These are phyloP conservation scores for Ceratocystis papillata DNA, from an alignment of 2,329 filamentous ascomycete species.

Conservation along the genomic window DNA sequence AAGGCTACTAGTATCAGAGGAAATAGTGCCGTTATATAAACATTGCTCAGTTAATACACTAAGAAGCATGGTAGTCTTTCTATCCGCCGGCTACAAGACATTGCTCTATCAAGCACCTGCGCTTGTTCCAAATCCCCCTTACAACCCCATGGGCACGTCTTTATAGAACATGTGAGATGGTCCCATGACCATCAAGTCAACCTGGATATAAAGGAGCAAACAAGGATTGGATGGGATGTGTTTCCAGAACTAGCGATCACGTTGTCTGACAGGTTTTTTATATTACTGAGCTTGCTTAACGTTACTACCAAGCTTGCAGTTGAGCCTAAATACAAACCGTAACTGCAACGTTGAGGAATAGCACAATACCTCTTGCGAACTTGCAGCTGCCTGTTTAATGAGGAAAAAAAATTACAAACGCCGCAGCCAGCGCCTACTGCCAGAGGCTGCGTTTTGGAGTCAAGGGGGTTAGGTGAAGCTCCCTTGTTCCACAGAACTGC, in stretches of 20 bases:
- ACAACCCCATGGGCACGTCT: background rate
- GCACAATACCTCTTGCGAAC: background rate
- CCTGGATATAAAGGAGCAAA: background rate
- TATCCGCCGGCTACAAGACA: background rate
- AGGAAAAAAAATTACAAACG: background rate
- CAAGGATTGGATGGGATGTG: background rate
- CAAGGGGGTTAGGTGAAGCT: background rate
- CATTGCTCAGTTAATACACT: background rate
- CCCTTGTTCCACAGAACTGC: background rate
- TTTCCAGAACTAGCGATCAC: background rate
- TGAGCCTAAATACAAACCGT: constrained; percentile 1
- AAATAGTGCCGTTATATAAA: too few relatives aligned
- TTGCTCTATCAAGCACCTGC: background rate
- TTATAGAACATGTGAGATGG: background rate
- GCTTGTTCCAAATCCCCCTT: constrained; percentile 4
- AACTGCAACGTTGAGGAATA: background rate
- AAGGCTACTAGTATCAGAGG: background rate
- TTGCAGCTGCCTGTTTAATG: background rate
- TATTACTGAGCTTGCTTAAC: background rate
- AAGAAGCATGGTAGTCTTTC: background rate
- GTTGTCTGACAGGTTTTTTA: background rate
- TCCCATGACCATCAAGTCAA: constrained; percentile 11
- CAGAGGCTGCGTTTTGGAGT: background rate
- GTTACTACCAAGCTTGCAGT: background rate
- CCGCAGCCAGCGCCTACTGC: background rate